Percentiles rank a stretch among this genome's conserved stretches.
Evolutionary conservation across 305 asterid genomes (phyloP).

Genomic region (Fraxinus velutina): DNA sequence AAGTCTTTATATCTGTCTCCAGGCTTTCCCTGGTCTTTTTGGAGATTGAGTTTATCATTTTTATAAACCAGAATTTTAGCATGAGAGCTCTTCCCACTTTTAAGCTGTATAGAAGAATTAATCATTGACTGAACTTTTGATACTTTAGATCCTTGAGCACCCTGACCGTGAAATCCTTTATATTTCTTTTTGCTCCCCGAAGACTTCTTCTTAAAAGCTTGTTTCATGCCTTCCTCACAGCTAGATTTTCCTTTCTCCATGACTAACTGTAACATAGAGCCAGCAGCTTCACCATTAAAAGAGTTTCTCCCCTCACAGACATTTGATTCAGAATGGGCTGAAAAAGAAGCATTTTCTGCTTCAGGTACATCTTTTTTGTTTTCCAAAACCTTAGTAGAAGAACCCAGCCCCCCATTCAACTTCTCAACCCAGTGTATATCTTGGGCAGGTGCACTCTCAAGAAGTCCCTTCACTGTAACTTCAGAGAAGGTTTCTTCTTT

Average conservation of each 20-base stretch:
- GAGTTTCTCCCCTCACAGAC: conserved; percentile 40
- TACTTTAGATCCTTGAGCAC: conserved; percentile 30
- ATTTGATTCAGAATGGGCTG: conserved; percentile 41
- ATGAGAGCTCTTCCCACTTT: conserved; percentile 46
- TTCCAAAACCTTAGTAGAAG: conserved; percentile 36
- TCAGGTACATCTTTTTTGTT: conserved; percentile 35
- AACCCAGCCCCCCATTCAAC: conserved; percentile 36
- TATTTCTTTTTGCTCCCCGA: conserved; percentile 47
- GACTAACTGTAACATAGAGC: conserved; percentile 34
- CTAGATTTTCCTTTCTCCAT: conserved; percentile 42
- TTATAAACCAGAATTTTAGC: conserved; percentile 32
- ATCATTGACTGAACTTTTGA: conserved; percentile 37
- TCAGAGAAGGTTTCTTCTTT: conserved; percentile 33
- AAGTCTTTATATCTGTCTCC: conserved; percentile 35
- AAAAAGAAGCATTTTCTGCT: conserved; percentile 36
- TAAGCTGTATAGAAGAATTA: conserved; percentile 44
- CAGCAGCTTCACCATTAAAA: conserved; percentile 30
- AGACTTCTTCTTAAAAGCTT: conserved; percentile 41
- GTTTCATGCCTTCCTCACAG: conserved; percentile 39
- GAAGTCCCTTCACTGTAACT: conserved; percentile 40
- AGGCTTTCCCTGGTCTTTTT: conserved; percentile 47
- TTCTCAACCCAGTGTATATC: conserved; percentile 39
- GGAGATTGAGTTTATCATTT: conserved; percentile 41
- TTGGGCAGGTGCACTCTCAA: conserved; percentile 38
- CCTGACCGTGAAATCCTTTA: conserved; percentile 39